Evolutionary conservation across 2,329 filamentous ascomycete species (phyloP).

Genomic region (Balansia obtecta): DNA sequence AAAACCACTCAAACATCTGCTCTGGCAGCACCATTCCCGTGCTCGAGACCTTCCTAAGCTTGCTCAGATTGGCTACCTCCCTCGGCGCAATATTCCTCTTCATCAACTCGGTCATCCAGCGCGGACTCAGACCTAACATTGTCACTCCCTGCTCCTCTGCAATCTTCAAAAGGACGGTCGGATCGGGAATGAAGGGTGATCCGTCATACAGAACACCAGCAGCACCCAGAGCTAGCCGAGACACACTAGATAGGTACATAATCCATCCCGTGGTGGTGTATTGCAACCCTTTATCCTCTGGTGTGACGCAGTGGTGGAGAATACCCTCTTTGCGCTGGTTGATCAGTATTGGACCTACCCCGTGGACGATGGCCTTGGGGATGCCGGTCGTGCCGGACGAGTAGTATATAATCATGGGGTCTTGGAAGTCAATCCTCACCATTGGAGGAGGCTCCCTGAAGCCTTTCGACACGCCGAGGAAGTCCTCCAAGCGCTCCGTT

Average conservation of each 20-base stretch:
- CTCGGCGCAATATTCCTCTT: slow-evolving; percentile 50
- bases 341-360: slow-evolving; percentile 51
- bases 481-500: slow-evolving; percentile 31
- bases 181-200: slow-evolving; percentile 62
- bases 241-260: slow-evolving; percentile 62
- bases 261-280: slow-evolving; percentile 72
- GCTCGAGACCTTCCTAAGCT: slow-evolving; percentile 48
- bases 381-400: slow-evolving; percentile 72
- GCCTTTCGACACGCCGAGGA: slow-evolving; percentile 28
- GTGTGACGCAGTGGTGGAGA: slow-evolving; percentile 31
- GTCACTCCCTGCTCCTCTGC: slow-evolving; percentile 54
- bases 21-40: slow-evolving; percentile 78
- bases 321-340: slow-evolving; percentile 44
- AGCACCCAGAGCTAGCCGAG: slow-evolving; percentile 45
- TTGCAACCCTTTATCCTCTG: slow-evolving; percentile 34
- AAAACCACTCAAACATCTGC: slow-evolving; percentile 66
- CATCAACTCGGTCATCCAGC: slow-evolving; percentile 63
- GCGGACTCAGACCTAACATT: slow-evolving; percentile 61
- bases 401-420: slow-evolving; percentile 69
- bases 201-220: slow-evolving; percentile 68
- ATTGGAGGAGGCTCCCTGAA: slow-evolving; percentile 32
- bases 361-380: slow-evolving; percentile 80
- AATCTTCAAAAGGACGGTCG: slow-evolving; percentile 49
- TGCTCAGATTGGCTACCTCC: slow-evolving; percentile 48
- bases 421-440: slow-evolving; percentile 52